Conservation (phyloP, 371 early-diverging fungal species). For the Rhizopus arrhizus region DNA sequence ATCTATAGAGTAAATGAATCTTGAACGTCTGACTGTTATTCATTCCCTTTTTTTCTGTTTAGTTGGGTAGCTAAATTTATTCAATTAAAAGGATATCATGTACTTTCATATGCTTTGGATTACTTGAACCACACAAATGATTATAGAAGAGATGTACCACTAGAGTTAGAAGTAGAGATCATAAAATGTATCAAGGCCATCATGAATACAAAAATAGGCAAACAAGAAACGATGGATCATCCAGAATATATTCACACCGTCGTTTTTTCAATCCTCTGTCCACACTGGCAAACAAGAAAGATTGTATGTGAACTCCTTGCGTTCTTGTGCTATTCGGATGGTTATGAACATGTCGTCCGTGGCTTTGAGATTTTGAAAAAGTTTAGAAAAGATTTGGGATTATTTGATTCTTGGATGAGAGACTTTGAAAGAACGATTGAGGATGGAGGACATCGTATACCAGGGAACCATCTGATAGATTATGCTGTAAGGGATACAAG, state of each 20-base stretch:
- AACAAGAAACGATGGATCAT: conserved; percentile 67
- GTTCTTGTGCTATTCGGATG: conserved; percentile 79
- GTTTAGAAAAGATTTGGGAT: conserved; percentile 52
- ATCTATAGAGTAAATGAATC: conserved; percentile 40
- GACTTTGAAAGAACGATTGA: conserved; percentile 68
- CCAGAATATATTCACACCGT: conserved; percentile 65
- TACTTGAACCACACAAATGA: conserved; percentile 45
- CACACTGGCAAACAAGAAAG: conserved; percentile 69
- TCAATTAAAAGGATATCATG: conserved; percentile 68
- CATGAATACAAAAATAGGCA: conserved; percentile 70
- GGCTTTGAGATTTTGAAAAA: conserved; percentile 52
- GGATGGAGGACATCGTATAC: conserved; percentile 39
- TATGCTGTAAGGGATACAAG: conserved; percentile 59
- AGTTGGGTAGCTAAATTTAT: conserved; percentile 62
- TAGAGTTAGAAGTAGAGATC: conserved; percentile 74
- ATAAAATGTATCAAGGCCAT: conserved; percentile 73
- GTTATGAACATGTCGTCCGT: conserved; percentile 67
- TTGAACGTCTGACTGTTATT: not conserved
- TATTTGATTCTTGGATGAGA: conserved; percentile 78
- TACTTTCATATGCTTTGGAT: conserved; percentile 59
- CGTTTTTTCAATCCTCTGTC: conserved; percentile 71
- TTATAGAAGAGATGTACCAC: conserved; percentile 56
- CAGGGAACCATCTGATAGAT: conserved; percentile 78
- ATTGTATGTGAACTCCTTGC: conserved; percentile 78
- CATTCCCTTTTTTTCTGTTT: not conserved